Evolutionary conservation across 1,139 yeast genomes (phyloP).

Genomic region (Zhuliangozyma parablackwelliae): DNA sequence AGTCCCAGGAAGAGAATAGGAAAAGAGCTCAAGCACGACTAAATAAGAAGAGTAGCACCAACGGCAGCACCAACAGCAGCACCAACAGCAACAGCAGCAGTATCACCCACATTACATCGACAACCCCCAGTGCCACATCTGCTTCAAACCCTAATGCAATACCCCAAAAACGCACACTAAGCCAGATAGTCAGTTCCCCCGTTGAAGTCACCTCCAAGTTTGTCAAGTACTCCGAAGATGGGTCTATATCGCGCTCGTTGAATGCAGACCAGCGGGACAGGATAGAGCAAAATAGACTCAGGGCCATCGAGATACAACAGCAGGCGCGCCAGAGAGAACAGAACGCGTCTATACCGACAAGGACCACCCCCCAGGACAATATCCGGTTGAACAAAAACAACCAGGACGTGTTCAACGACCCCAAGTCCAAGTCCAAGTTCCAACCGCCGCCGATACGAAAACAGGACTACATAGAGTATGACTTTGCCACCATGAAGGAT

Average conservation of each 20-base stretch:
- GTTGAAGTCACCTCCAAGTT: constrained; percentile 12
- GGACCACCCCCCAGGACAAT: constrained; percentile 4
- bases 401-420: constrained; percentile 5
- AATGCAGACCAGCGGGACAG: constrained; percentile 51
- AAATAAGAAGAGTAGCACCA: constrained; percentile 38
- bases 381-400: constrained; percentile 10
- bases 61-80: constrained; percentile 13
- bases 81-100: constrained; percentile 11
- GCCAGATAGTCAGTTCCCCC: constrained; percentile 10
- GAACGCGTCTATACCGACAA: neutral
- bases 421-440: constrained; percentile 11
- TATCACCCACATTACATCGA: constrained; percentile 6
- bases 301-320: constrained; percentile 52
- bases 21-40: constrained; percentile 56
- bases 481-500: constrained; percentile 85
- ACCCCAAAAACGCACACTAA: constrained; percentile 5
- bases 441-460: constrained; percentile 46
- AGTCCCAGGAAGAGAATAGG: constrained; percentile 50
- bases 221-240: constrained; percentile 9
- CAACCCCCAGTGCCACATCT: constrained; percentile 1
- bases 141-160: too few relatives aligned
- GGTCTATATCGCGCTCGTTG: constrained; percentile 20
- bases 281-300: constrained; percentile 54
- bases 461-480: constrained; percentile 84
- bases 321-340: constrained; percentile 26